These are phyloP conservation scores for Boletus fagicola DNA, from an alignment of 768 basidiomycete genomes.

Conservation along the genomic window DNA sequence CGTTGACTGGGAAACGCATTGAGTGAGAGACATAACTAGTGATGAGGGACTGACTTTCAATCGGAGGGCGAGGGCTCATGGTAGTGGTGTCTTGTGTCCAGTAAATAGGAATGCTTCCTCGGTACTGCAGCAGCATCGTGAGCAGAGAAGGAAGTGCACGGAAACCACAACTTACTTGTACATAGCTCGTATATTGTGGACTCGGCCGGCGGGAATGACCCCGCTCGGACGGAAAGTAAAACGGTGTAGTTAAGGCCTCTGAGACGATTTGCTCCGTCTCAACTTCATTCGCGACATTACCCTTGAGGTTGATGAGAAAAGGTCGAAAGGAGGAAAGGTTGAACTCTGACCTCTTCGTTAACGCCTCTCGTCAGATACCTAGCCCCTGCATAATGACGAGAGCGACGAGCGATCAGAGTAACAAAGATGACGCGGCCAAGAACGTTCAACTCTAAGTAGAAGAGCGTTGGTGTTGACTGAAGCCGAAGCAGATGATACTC, in stretches of 20 bases:
- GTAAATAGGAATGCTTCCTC: constrained; percentile 93
- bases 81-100: constrained; percentile 94
- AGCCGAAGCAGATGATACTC: constrained; percentile 31
- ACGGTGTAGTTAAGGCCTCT: constrained; percentile 85
- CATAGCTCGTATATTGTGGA: constrained; percentile 92
- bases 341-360: constrained; percentile 71
- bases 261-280: constrained; percentile 98
- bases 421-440: constrained; percentile 88
- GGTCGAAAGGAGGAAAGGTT: background rate
- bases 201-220: constrained; percentile 54
- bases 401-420: constrained; percentile 91
- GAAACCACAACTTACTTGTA: constrained; percentile 56
- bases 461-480: background rate
- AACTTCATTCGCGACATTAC: constrained; percentile 97
- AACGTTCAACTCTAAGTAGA: constrained; percentile 75
- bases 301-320: constrained; percentile 45
- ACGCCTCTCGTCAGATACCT: constrained; percentile 93
- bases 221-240: constrained; percentile 62
- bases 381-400: constrained; percentile 93
- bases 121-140: constrained; percentile 51
- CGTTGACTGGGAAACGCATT: constrained; percentile 58
- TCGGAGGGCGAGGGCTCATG: constrained; percentile 92
- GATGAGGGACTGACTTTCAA: constrained; percentile 69
- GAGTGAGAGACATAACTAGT: constrained; percentile 3
- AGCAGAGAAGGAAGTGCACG: background rate